Evolutionary conservation across 192 early-diverging fungal species (phyloP).

Genomic region (Gaertneriomyces sp.): DNA sequence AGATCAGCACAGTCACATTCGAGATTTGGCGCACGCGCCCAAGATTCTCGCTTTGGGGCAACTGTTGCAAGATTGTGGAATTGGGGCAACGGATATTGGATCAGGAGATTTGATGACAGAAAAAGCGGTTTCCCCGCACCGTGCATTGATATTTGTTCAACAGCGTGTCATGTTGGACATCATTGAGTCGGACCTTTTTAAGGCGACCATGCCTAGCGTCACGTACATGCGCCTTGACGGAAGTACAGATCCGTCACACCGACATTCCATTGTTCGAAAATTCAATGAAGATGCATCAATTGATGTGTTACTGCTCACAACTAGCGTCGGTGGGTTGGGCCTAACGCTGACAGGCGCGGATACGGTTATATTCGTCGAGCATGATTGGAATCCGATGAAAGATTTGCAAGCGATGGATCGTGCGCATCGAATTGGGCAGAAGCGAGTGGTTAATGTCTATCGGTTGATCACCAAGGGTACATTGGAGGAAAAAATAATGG

Average conservation of each 20-base stretch:
- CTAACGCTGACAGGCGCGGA: conserved; percentile 99
- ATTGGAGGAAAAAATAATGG: conserved; percentile 99
- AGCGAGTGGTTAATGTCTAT: conserved; percentile 96
- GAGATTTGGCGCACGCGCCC: conserved; percentile 75
- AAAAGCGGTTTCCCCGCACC: conserved; percentile 73
- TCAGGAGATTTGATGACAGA: too few species aligned
- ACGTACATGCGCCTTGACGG: conserved; percentile 95
- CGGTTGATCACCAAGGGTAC: conserved; percentile 95
- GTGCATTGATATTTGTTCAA: conserved; percentile 96
- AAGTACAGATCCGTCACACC: conserved; percentile 69
- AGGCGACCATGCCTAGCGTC: conserved; percentile 76
- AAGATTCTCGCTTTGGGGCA: conserved; percentile 89
- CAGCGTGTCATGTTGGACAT: conserved; percentile 94
- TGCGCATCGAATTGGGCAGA: conserved; percentile 97
- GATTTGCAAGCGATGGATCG: conserved; percentile 99
- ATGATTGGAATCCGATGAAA: conserved; percentile 99
- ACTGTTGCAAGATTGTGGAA: conserved; percentile 90
- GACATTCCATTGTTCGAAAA: conserved; percentile 86
- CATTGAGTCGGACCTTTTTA: conserved; percentile 89
- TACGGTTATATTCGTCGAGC: conserved; percentile 98
- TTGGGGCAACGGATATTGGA: conserved; percentile 52
- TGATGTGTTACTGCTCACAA: conserved; percentile 91
- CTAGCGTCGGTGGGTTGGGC: conserved; percentile 94
- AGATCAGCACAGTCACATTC: conserved; percentile 45
- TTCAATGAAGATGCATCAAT: conserved; percentile 97